phyloP scores from a whole-genome alignment of 2,329 filamentous ascomycete genomes.

The Monilinia fructicola region DNA sequence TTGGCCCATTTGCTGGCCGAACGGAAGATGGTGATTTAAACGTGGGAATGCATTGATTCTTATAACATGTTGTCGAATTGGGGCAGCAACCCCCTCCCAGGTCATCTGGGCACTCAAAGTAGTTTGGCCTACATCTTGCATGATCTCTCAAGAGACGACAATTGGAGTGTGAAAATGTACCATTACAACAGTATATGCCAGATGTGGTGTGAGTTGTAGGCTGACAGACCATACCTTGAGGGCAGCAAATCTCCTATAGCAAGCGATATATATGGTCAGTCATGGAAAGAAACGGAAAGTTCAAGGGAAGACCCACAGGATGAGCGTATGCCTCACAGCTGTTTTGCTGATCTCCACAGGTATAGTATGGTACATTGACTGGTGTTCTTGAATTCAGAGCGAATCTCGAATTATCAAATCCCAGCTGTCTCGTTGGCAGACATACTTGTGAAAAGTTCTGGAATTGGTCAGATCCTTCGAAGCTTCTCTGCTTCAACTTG shows the following conservation, averaged over 20 bases:
- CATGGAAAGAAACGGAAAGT: neutral
- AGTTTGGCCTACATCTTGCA: constrained; percentile 32
- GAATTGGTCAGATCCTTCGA: neutral
- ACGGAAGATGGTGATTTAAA: constrained; percentile 22
- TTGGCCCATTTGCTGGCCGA: constrained; percentile 29
- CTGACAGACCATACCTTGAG: constrained; percentile 33
- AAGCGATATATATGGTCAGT: neutral
- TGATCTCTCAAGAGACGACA: constrained; percentile 30
- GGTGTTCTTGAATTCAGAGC: constrained; percentile 11
- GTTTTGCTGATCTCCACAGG: constrained; percentile 38
- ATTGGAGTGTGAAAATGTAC: constrained; percentile 24
- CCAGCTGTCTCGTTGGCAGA: constrained; percentile 32
- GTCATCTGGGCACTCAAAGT: constrained; percentile 33
- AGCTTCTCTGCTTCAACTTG: constrained; percentile 23
- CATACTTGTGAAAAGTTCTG: constrained; percentile 24
- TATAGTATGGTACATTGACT: constrained; percentile 34
- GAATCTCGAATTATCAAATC: constrained; percentile 11
- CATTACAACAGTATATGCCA: constrained; percentile 37
- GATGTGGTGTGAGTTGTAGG: constrained; percentile 31
- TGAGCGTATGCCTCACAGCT: constrained; percentile 36
- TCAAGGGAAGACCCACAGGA: constrained; percentile 28
- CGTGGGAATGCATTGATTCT: constrained; percentile 26
- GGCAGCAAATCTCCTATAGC: constrained; percentile 38
- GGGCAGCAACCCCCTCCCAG: constrained; percentile 37
- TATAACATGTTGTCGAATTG: constrained; percentile 23